phyloP scores from a whole-genome alignment of 2,329 filamentous ascomycete genomes.

The Rutstroemia sp. region DNA sequence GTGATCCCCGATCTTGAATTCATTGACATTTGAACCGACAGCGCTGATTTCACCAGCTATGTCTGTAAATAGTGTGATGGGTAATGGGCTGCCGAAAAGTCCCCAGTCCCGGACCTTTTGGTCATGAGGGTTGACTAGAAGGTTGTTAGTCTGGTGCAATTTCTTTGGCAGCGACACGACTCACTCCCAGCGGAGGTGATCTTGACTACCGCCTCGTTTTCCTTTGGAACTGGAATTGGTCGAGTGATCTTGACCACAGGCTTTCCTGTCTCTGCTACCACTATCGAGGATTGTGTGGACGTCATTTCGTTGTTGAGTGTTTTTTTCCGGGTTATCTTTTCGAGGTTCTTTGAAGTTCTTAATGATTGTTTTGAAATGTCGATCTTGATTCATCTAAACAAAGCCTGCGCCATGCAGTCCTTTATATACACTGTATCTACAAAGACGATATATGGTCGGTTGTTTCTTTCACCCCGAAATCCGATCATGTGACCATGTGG shows the following conservation, averaged over 20 bases:
- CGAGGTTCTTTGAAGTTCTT: too few species aligned
- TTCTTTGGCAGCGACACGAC: not conserved
- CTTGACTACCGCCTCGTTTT: conserved; percentile 32
- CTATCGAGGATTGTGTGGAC: conserved; percentile 23
- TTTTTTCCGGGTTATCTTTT: too few species aligned
- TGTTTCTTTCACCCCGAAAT: too few species aligned
- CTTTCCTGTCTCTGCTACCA: conserved; percentile 23
- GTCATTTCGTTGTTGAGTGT: not conserved
- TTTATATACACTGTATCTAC: not conserved
- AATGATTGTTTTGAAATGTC: too few species aligned
- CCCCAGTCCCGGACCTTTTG: conserved; percentile 15
- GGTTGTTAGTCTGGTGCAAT: not conserved
- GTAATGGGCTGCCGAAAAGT: conserved; percentile 29
- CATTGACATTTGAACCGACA: conserved; percentile 28
- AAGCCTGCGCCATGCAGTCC: not conserved
- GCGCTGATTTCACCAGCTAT: conserved; percentile 29
- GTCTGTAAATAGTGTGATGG: conserved; percentile 32
- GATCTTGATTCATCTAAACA: not conserved
- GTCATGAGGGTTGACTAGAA: not conserved
- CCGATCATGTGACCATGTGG: too few species aligned
- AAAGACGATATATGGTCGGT: too few species aligned
- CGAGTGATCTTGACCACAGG: conserved; percentile 18
- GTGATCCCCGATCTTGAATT: not conserved
- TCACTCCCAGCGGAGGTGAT: conserved; percentile 29
- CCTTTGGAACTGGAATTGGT: conserved; percentile 27